Conservation (phyloP, 345 rosid species). For the Arabis hirsuta region DNA sequence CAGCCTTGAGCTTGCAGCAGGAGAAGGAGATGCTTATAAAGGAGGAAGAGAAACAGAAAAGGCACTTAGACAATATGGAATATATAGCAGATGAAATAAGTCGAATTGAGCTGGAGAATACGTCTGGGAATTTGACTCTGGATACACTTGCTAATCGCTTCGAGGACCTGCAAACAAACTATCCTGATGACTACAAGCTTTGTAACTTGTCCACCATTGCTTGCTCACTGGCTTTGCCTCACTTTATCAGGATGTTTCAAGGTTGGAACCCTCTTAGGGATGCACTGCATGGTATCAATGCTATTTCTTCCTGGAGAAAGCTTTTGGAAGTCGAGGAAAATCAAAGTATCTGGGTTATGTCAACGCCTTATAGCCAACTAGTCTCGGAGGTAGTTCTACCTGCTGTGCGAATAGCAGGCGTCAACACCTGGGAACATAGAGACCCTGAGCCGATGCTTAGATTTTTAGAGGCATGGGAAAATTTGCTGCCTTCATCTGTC, state of each 20-base stretch:
- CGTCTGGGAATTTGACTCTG: conserved; percentile 62
- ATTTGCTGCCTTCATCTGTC: conserved; percentile 67
- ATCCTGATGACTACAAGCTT: conserved; percentile 73
- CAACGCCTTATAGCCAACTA: conserved; percentile 73
- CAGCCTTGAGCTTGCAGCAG: conserved; percentile 76
- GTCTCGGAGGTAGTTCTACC: conserved; percentile 82
- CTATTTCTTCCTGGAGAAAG: conserved; percentile 68
- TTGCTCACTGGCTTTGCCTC: conserved; percentile 74
- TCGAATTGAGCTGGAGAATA: conserved; percentile 61
- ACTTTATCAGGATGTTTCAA: conserved; percentile 83
- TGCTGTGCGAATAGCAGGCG: conserved; percentile 81
- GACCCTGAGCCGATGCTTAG: conserved; percentile 96
- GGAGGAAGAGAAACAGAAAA: conserved; percentile 57
- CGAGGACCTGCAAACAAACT: conserved; percentile 54
- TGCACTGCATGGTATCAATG: conserved; percentile 64
- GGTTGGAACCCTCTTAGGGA: conserved; percentile 92
- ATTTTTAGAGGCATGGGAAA: conserved; percentile 86
- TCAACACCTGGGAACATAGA: conserved; percentile 90
- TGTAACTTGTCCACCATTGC: conserved; percentile 80
- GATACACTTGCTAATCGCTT: conserved; percentile 64
- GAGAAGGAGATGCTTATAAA: conserved; percentile 75
- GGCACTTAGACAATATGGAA: conserved; percentile 68
- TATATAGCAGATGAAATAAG: conserved; percentile 53
- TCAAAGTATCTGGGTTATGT: conserved; percentile 69
- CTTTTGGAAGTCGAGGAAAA: conserved; percentile 67